Percentiles rank a stretch among this genome's conserved stretches.
Conservation (phyloP, 768 basidiomycete species). For the Pulveroboletus ravenelii region DNA sequence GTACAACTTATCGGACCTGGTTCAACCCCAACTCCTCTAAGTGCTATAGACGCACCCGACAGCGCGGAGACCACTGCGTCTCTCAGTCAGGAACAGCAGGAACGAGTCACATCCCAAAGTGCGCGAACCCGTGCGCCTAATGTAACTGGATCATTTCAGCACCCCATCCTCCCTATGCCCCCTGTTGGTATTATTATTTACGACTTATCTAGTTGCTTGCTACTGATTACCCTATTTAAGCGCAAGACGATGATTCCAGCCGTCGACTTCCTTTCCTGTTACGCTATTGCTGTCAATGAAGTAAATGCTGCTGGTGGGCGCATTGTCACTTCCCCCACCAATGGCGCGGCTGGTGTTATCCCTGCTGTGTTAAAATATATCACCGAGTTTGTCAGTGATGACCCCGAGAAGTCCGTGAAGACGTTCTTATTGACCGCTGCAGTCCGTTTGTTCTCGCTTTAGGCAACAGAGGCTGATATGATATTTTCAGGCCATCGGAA, state of each 20-base stretch:
- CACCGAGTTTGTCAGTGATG: conserved; percentile 87
- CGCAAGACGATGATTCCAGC: conserved; percentile 86
- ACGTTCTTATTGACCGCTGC: conserved; percentile 89
- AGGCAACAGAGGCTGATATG: conserved; percentile 1
- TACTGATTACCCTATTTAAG: conserved; percentile 33
- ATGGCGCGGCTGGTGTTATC: conserved; percentile 91
- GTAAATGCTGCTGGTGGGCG: conserved; percentile 91
- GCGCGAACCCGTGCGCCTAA: conserved; percentile 28
- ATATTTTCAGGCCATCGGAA: conserved; percentile 68
- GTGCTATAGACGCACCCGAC: conserved; percentile 25
- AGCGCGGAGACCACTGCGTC: not conserved
- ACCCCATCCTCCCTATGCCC: conserved; percentile 75
- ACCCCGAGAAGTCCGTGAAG: conserved; percentile 79
- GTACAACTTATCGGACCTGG: conserved; percentile 35
- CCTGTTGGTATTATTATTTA: conserved; percentile 50
- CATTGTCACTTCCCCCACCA: conserved; percentile 93
- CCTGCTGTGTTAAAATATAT: conserved; percentile 91
- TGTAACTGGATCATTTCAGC: conserved; percentile 75
- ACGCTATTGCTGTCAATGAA: conserved; percentile 93
- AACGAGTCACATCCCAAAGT: not conserved
- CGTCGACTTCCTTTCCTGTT: conserved; percentile 89
- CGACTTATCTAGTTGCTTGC: not conserved
- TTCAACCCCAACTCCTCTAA: conserved; percentile 10
- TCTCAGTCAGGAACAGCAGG: conserved; percentile 2
- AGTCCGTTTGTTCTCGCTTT: conserved; percentile 38